phyloP scores from a whole-genome alignment of 1,139 yeast genomes.

The Scheffersomyces segobiensis region DNA sequence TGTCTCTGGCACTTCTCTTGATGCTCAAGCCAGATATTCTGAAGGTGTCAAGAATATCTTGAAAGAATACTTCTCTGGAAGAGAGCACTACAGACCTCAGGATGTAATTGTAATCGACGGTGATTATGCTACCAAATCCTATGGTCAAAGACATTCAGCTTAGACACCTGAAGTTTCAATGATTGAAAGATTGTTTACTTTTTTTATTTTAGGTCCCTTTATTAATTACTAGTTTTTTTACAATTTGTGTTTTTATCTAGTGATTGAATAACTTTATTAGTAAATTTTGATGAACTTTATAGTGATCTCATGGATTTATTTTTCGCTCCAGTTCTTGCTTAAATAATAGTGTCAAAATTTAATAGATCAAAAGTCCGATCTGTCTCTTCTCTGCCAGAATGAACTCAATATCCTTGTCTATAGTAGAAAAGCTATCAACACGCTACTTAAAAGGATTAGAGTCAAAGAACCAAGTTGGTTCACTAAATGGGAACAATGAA shows the following conservation, averaged over 20 bases:
- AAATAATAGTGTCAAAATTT: background rate
- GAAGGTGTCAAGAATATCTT: slow-evolving; percentile 67
- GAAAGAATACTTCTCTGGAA: slow-evolving; percentile 60
- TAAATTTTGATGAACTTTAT: background rate
- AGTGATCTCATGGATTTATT: background rate
- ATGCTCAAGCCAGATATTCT: slow-evolving; percentile 77
- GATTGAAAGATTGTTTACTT: no score
- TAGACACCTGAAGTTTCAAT: background rate
- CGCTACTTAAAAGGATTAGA: background rate
- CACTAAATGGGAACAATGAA: background rate
- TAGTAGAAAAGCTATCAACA: background rate
- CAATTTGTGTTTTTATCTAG: background rate
- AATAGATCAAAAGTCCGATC: no score
- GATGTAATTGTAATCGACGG: slow-evolving; percentile 75
- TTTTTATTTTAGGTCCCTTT: background rate
- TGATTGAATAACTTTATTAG: background rate
- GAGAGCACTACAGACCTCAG: slow-evolving; percentile 67
- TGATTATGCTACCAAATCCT: slow-evolving; percentile 71
- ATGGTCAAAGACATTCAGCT: slow-evolving; percentile 56
- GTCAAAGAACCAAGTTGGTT: background rate
- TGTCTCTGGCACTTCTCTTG: slow-evolving; percentile 76
- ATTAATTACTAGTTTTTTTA: background rate
- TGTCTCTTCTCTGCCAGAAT: background rate
- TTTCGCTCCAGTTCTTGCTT: background rate
- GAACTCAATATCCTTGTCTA: background rate